phyloP scores from a whole-genome alignment of 2,329 filamentous ascomycete genomes.

The Mollisiaceae sp. region DNA sequence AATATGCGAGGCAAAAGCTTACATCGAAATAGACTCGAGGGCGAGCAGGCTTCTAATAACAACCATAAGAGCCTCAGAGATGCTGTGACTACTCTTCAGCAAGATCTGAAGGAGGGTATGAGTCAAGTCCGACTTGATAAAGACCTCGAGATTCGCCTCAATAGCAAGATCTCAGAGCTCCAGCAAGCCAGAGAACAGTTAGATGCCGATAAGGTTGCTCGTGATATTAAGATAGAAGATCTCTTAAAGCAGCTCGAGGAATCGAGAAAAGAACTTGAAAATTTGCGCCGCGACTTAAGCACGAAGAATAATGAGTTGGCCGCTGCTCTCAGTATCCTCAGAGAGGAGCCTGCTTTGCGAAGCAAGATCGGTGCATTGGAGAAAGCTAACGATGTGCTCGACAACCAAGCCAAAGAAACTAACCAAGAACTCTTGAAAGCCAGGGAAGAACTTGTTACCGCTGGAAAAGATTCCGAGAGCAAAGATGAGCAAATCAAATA shows the following conservation, averaged over 20 bases:
- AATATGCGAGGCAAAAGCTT: conserved; percentile 5
- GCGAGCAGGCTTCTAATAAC: conserved; percentile 20
- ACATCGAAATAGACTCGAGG: conserved; percentile 29
- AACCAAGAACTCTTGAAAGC: conserved; percentile 40
- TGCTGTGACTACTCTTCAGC: conserved; percentile 25
- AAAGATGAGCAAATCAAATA: conserved; percentile 24
- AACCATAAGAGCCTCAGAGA: conserved; percentile 23
- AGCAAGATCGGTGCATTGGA: conserved; percentile 33
- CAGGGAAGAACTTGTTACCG: conserved; percentile 24
- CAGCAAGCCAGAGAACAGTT: conserved; percentile 31
- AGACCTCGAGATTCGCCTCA: conserved; percentile 29
- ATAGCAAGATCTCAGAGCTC: conserved; percentile 32
- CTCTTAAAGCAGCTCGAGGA: conserved; percentile 27
- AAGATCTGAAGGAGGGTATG: conserved; percentile 32
- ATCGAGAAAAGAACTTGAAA: conserved; percentile 26
- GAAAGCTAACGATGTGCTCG: conserved; percentile 31
- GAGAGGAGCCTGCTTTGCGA: conserved; percentile 32
- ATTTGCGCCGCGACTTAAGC: conserved; percentile 28
- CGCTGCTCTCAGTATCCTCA: conserved; percentile 21
- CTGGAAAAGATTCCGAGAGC: conserved; percentile 17
- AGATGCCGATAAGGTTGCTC: conserved; percentile 20
- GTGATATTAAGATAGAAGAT: conserved; percentile 26
- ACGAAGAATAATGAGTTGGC: conserved; percentile 34
- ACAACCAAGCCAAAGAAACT: conserved; percentile 41
- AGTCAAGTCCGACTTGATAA: conserved; percentile 29